Evolutionary conservation across 1,139 yeast species (phyloP).

Genomic region (Taphrina populina): DNA sequence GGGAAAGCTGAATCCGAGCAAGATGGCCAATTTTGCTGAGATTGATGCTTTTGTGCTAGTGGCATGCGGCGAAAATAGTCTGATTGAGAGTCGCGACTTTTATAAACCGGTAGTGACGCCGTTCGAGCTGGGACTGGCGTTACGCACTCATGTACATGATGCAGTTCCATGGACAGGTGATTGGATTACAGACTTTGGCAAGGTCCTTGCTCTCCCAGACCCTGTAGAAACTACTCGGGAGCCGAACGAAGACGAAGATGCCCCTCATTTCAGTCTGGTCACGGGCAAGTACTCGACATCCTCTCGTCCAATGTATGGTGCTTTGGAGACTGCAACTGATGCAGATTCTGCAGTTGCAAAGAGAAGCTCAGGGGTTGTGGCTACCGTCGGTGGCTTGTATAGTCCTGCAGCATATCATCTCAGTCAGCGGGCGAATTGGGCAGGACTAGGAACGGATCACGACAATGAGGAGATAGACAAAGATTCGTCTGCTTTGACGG

Average conservation of each 20-base stretch:
- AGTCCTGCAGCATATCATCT: conserved; percentile 83
- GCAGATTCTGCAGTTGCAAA: conserved; percentile 6
- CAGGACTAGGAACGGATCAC: conserved; percentile 87
- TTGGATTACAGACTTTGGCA: conserved; percentile 80
- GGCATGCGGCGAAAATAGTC: conserved; percentile 94
- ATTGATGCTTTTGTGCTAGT: conserved; percentile 90
- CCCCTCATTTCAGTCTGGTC: conserved; percentile 82
- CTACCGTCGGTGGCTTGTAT: conserved; percentile 55
- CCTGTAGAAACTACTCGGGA: conserved; percentile 42
- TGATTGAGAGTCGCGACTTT: conserved; percentile 61
- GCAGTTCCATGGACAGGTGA: conserved; percentile 79
- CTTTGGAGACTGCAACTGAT: conserved; percentile 7
- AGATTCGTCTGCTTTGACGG: conserved; percentile 39
- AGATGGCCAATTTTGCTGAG: conserved; percentile 88
- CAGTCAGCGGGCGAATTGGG: conserved; percentile 71
- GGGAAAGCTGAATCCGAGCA: conserved; percentile 98
- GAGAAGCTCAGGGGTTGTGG: conserved; percentile 8
- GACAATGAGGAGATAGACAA: conserved; percentile 43
- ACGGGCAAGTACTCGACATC: conserved; percentile 75
- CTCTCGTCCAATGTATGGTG: conserved; percentile 24
- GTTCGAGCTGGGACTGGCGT: conserved; percentile 78
- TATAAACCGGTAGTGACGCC: conserved; percentile 93
- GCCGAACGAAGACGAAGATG: conserved; percentile 47
- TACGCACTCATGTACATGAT: conserved; percentile 54
- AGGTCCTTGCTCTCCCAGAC: conserved; percentile 49